Evolutionary conservation across 2,329 filamentous ascomycete species (phyloP).

Genomic region (Aspergillus fumigatiaffinis): DNA sequence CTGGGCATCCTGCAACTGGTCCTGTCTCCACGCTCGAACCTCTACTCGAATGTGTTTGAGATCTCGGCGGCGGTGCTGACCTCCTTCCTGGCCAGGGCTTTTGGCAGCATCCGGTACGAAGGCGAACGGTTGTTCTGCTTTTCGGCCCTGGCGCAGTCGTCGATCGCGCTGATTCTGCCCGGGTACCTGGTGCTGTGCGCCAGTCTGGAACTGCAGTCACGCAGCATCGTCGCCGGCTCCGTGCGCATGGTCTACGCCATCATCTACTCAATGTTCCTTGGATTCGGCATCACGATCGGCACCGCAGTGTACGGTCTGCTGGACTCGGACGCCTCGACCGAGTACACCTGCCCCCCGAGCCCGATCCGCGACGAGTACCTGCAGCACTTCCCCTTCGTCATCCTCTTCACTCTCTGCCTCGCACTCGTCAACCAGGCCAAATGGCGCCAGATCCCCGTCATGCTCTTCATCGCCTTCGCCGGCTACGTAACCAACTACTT

Average conservation of each 20-base stretch:
- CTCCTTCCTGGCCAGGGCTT: conserved; percentile 64
- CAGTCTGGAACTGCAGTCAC: conserved; percentile 65
- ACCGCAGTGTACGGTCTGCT: conserved; percentile 61
- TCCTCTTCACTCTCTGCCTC: conserved; percentile 69
- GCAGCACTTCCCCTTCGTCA: conserved; percentile 69
- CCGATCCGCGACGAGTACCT: conserved; percentile 47
- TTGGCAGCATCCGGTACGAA: conserved; percentile 61
- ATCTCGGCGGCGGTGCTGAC: conserved; percentile 63
- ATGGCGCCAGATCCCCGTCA: conserved; percentile 73
- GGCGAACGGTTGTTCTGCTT: conserved; percentile 61
- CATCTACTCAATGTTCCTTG: conserved; percentile 69
- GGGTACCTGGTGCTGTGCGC: conserved; percentile 62
- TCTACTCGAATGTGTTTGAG: conserved; percentile 64
- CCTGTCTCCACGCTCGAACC: conserved; percentile 68
- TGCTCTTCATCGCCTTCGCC: conserved; percentile 69
- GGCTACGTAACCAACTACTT: conserved; percentile 78
- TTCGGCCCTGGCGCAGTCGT: conserved; percentile 67
- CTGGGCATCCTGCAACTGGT: conserved; percentile 74
- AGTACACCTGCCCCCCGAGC: conserved; percentile 46
- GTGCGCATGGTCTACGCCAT: conserved; percentile 74
- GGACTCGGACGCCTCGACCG: conserved; percentile 51
- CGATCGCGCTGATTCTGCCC: conserved; percentile 69
- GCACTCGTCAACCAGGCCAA: conserved; percentile 81
- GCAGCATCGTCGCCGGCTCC: conserved; percentile 66
- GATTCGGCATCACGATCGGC: conserved; percentile 69